These are phyloP conservation scores for Mucor saturninus DNA, from an alignment of 371 early-diverging fungal genomes.

Conservation along the genomic window DNA sequence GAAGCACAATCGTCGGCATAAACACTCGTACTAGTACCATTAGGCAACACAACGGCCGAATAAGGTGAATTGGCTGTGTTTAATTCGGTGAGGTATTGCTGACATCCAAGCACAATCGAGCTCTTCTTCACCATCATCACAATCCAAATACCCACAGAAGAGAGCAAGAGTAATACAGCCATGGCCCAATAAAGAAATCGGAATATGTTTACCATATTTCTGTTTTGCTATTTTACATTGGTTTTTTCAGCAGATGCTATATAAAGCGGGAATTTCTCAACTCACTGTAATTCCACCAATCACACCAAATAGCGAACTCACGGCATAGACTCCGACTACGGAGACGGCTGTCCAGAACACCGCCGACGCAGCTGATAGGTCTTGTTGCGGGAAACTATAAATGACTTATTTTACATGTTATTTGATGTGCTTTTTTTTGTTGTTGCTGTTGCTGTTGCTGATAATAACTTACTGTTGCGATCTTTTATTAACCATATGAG, in stretches of 20 bases:
- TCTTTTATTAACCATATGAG: constrained; percentile 14
- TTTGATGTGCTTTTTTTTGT: constrained; percentile 1
- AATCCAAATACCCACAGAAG: constrained; percentile 19
- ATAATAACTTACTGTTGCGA: background rate
- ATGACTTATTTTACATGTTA: background rate
- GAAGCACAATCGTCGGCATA: constrained; percentile 20
- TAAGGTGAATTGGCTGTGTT: background rate
- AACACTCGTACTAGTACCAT: background rate
- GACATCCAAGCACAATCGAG: constrained; percentile 12
- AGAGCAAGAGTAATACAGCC: constrained; percentile 9
- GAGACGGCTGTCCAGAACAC: constrained; percentile 28
- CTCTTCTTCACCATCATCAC: constrained; percentile 18
- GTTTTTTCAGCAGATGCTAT: too few relatives aligned
- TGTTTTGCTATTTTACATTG: constrained; percentile 19
- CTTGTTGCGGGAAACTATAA: constrained; percentile 12
- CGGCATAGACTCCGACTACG: constrained; percentile 24
- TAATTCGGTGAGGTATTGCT: constrained; percentile 8
- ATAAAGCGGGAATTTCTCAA: too few relatives aligned
- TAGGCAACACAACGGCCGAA: constrained; percentile 19
- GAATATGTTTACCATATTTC: constrained; percentile 25
- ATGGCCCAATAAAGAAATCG: constrained; percentile 25
- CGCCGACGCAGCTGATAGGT: constrained; percentile 17
- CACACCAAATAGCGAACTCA: constrained; percentile 25
- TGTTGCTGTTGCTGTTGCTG: background rate
- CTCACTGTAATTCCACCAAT: constrained; percentile 29